Conservation (phyloP, 331 rosid species). For the Acacia pycnantha region DNA sequence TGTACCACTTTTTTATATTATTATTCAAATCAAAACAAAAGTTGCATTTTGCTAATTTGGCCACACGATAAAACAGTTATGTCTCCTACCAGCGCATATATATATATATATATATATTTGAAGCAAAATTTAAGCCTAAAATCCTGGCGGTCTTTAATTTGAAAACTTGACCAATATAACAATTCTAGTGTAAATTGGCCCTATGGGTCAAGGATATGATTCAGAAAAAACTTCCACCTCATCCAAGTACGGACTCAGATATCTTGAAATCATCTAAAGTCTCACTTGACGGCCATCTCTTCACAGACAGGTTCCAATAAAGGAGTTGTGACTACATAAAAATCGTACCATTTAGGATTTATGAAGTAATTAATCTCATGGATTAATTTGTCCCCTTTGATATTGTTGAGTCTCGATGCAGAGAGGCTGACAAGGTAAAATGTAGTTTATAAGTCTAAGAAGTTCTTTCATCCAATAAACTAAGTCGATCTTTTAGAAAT, state of each 20-base stretch:
- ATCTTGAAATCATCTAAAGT: not conserved
- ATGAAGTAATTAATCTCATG: not conserved
- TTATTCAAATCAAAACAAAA: not conserved
- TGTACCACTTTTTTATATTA: not conserved
- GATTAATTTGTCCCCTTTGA: too few species aligned
- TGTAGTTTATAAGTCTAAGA: too few species aligned
- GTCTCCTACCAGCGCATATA: constrained; percentile 23
- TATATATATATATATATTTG: too few species aligned
- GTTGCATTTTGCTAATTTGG: constrained; percentile 3
- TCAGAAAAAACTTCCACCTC: not conserved
- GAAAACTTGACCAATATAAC: not conserved
- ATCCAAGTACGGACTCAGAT: not conserved
- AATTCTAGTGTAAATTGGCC: not conserved
- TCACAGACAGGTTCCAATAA: not conserved
- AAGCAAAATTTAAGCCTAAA: constrained; percentile 9
- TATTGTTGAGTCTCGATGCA: too few species aligned
- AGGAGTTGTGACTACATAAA: too few species aligned
- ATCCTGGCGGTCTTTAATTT: not conserved
- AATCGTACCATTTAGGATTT: not conserved
- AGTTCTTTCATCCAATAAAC: too few species aligned
- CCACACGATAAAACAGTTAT: constrained; percentile 23
- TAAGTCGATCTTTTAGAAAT: too few species aligned
- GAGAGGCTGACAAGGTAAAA: too few species aligned
- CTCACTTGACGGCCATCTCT: not conserved
- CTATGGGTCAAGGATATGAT: not conserved